Base-by-base conservation (phyloP, 2,329 filamentous ascomycete genomes). In the Fusarium duplospermum region DNA sequence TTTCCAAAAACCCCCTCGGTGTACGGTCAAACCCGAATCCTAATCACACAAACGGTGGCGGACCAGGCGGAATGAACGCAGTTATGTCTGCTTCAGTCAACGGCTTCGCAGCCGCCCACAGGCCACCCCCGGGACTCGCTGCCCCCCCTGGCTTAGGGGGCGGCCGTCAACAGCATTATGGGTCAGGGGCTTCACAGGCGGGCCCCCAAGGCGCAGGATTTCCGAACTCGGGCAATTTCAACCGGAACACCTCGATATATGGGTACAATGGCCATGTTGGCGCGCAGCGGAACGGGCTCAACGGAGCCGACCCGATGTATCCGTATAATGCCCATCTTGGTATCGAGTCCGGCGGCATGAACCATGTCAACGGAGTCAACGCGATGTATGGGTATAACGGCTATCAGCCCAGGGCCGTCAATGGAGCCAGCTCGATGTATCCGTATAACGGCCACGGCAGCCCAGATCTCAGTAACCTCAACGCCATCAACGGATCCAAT, bases 1-100 rank as follows among this genome's bases (percentile, higher is more conserved):
- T 98, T 83, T 98, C 96, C 33, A 98, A 98, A 86, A 98, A 98
- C 78, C 96, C 96, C 0, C 88, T 98, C 2, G 96, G 96, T 24
- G 96, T 98, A 31, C 93, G 96, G 54, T 94, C 93, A 2, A 91
- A 91, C 29, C 94, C 95, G 79, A 87, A 85, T n/a, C 80, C 86
- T 10, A 84, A 83, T 29, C 83, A 87, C 66, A 79, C 81, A 29
- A 80, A 80, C 7, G 77, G 81, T 6, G 78, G 81, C 24, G 78
- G 80, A 20, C 83, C 91, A 76, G 86, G 86, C 42, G 89, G 89
- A 35, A 90, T 91, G 80, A 90, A 87, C 74, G 91, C 87, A 27
- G 86, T 90, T 72, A 89, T 90, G 78, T 45, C 70, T 22, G 84
- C 82, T 36, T 82, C 87, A 18, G 87, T 86, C 27, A 89, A 88